These are phyloP conservation scores for Platanus orientalis DNA, from an alignment of 164 flowering plant genomes.

Conservation along the genomic window DNA sequence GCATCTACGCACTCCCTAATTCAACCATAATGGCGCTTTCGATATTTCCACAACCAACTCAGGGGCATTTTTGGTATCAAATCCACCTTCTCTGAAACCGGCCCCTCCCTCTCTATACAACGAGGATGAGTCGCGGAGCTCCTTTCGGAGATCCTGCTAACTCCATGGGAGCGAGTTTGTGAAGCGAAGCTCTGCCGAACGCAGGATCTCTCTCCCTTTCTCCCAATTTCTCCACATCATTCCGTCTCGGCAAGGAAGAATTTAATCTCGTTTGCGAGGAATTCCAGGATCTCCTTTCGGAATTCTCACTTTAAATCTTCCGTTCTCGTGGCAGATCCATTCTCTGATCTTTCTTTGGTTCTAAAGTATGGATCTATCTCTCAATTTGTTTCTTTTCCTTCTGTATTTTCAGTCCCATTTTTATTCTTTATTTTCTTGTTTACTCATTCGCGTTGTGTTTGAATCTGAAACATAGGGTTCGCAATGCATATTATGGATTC, in stretches of 20 bases:
- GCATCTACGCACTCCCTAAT: no score
- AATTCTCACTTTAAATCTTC: background rate
- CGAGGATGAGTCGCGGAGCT: background rate
- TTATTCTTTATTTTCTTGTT: background rate
- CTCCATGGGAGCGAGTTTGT: background rate
- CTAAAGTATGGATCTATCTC: background rate
- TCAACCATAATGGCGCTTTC: no score
- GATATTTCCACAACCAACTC: no score
- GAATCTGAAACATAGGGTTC: conserved; percentile 1
- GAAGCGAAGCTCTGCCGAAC: background rate
- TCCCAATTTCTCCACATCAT: background rate
- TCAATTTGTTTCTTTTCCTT: background rate
- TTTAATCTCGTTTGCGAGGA: background rate
- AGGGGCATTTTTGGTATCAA: no score
- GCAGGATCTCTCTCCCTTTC: conserved; percentile 5
- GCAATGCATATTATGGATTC: conserved; percentile 17
- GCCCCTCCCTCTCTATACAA: no score
- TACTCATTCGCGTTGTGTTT: background rate
- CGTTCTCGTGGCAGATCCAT: background rate
- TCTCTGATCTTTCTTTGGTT: background rate
- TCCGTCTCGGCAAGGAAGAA: no score
- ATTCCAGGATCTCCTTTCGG: background rate
- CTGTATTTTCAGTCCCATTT: background rate
- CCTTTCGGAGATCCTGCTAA: conserved; percentile 12
- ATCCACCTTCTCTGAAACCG: no score